Percentiles rank a stretch among this genome's conserved stretches.
These are phyloP conservation scores for Tulasnella sp. DNA, from an alignment of 768 basidiomycete species.

Conservation along the genomic window DNA sequence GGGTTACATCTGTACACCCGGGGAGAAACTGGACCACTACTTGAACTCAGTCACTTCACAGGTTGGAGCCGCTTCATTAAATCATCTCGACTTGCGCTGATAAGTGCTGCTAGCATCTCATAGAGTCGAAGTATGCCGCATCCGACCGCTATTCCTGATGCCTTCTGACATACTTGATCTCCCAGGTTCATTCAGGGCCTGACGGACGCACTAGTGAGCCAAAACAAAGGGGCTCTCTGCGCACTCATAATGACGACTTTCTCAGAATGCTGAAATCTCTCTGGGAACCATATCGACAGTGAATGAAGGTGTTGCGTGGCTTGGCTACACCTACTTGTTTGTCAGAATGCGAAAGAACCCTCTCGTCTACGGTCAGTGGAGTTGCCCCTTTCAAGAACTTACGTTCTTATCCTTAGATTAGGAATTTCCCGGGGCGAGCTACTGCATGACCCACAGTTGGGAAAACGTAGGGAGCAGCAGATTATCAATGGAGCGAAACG, in stretches of 20 bases:
- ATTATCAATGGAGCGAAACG: conserved; percentile 60
- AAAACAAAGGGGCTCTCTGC: not conserved
- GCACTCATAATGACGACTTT: not conserved
- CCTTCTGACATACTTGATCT: not conserved
- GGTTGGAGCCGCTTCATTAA: conserved; percentile 42
- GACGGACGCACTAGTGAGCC: conserved; percentile 63
- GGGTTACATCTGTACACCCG: conserved; percentile 93
- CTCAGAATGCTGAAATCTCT: conserved; percentile 81
- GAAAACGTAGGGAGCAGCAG: conserved; percentile 63
- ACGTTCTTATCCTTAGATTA: conserved; percentile 35
- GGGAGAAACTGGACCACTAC: conserved; percentile 89
- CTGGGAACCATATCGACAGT: conserved; percentile 89
- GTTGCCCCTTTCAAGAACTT: not conserved
- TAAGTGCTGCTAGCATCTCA: conserved; percentile 61
- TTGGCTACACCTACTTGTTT: conserved; percentile 95
- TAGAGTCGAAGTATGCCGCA: conserved; percentile 80
- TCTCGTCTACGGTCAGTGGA: conserved; percentile 65
- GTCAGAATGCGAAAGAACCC: conserved; percentile 94
- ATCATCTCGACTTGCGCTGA: not conserved
- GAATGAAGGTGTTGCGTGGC: conserved; percentile 85
- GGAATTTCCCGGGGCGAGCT: conserved; percentile 70
- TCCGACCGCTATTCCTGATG: not conserved
- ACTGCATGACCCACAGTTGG: conserved; percentile 67
- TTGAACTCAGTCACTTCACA: conserved; percentile 83
- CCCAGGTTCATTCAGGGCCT: conserved; percentile 75